These are phyloP conservation scores for Brassica hybrid DNA, from an alignment of 441 rosid genomes.

Conservation along the genomic window DNA sequence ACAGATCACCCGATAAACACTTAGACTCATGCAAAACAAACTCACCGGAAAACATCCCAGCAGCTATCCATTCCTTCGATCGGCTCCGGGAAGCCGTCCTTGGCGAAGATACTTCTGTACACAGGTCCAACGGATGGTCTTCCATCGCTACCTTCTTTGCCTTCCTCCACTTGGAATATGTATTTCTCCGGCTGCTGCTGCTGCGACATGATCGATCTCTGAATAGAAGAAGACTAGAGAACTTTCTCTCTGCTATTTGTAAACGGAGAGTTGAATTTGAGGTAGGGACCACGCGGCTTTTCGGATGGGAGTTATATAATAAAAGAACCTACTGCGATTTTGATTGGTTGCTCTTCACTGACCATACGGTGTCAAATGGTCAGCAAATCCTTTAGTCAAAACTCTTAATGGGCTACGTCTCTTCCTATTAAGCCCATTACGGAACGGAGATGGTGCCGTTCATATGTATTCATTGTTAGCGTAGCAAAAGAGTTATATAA, in stretches of 20 bases:
- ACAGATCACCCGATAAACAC: not conserved
- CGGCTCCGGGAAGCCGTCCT: constrained; percentile 82
- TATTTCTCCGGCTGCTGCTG: constrained; percentile 44
- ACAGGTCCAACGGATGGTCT: constrained; percentile 82
- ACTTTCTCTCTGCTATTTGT: constrained; percentile 13
- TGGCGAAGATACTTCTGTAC: constrained; percentile 76
- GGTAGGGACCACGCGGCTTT: constrained; percentile 37
- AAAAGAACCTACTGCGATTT: constrained; percentile 24
- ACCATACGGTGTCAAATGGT: constrained; percentile 22
- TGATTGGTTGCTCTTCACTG: constrained; percentile 36
- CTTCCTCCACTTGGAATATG: constrained; percentile 67
- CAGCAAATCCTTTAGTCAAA: constrained; percentile 16
- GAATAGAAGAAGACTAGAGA: not conserved
- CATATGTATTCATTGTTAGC: not conserved
- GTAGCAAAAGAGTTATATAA: too few species aligned
- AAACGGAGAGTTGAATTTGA: not conserved
- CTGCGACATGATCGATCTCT: constrained; percentile 47
- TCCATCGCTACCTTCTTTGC: constrained; percentile 61
- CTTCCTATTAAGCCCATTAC: constrained; percentile 15
- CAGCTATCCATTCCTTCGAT: constrained; percentile 76
- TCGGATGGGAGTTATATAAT: constrained; percentile 29
- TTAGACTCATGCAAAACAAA: constrained; percentile 1
- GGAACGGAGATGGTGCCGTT: not conserved
- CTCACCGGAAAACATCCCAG: constrained; percentile 92
- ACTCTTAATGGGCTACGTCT: constrained; percentile 31